Evolutionary conservation across 2,329 filamentous ascomycete species (phyloP).

Genomic region (Epicoccum sorghinum): DNA sequence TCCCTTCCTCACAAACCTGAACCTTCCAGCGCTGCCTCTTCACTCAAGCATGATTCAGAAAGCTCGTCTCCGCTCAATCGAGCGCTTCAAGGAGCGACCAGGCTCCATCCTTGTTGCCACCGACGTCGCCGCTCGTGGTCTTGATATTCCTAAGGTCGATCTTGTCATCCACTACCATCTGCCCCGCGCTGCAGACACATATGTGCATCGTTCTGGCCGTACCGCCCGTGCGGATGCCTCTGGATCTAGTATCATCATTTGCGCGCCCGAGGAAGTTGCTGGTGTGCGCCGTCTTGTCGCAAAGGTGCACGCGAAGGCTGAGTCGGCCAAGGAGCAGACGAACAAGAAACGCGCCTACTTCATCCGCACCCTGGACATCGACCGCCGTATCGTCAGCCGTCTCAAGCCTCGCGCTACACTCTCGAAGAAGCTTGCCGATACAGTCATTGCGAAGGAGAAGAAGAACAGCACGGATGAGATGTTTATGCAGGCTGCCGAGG

Average conservation of each 20-base stretch:
- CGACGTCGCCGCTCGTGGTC: conserved; percentile 89
- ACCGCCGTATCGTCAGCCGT: conserved; percentile 76
- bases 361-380: conserved; percentile 81
- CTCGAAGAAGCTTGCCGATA: conserved; percentile 87
- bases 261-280: conserved; percentile 86
- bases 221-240: conserved; percentile 82
- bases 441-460: conserved; percentile 84
- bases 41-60: conserved; percentile 98
- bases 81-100: conserved; percentile 75
- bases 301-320: conserved; percentile 76
- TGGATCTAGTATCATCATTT: conserved; percentile 86
- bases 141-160: conserved; percentile 90
- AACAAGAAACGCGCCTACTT: conserved; percentile 64
- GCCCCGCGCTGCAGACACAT: conserved; percentile 86
- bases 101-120: conserved; percentile 83
- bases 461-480: conserved; percentile 82
- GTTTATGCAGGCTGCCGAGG: conserved; percentile 83
- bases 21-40: conserved; percentile 75
- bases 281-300: conserved; percentile 82
- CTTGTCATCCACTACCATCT: conserved; percentile 95
- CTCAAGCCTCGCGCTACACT: conserved; percentile 79
- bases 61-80: conserved; percentile 87
- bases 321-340: conserved; percentile 50
- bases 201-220: conserved; percentile 93
- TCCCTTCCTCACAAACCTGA: conserved; percentile 82